These are phyloP conservation scores for Lolium perenne DNA, from an alignment of 176 grass and related monocot species.

Conservation along the genomic window DNA sequence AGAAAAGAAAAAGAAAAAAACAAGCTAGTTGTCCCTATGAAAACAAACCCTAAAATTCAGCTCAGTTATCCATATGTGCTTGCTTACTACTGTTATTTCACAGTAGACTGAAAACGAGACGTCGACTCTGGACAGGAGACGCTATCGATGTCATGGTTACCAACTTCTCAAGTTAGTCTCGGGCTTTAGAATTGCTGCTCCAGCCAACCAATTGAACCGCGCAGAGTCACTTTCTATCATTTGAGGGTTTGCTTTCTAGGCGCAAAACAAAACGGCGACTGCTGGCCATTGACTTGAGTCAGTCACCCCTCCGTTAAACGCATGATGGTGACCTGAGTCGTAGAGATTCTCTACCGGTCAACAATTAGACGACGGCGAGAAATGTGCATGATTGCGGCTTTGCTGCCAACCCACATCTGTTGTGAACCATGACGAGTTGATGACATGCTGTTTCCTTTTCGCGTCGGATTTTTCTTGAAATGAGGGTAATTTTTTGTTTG, in stretches of 20 bases:
- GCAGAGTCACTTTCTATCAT: not conserved
- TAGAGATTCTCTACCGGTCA: not conserved
- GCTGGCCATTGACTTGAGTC: not conserved
- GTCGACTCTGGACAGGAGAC: not conserved
- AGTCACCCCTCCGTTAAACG: not conserved
- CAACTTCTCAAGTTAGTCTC: constrained; percentile 1
- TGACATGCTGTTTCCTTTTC: too few species aligned
- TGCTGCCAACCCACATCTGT: not conserved
- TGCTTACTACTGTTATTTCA: too few species aligned
- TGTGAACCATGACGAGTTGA: not conserved
- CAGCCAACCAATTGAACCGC: not conserved
- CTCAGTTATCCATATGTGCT: too few species aligned
- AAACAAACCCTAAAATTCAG: too few species aligned
- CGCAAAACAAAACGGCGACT: not conserved
- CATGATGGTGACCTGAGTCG: not conserved
- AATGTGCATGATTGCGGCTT: not conserved
- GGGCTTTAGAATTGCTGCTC: not conserved
- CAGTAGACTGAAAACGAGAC: not conserved
- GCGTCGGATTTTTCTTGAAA: too few species aligned
- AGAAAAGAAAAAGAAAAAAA: too few species aligned
- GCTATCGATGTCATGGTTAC: not conserved
- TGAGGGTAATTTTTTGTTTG: too few species aligned
- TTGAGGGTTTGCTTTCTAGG: not conserved
- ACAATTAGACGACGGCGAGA: not conserved
- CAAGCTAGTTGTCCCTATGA: too few species aligned